phyloP scores from a whole-genome alignment of 768 basidiomycete genomes.

The Mycena filopes region DNA sequence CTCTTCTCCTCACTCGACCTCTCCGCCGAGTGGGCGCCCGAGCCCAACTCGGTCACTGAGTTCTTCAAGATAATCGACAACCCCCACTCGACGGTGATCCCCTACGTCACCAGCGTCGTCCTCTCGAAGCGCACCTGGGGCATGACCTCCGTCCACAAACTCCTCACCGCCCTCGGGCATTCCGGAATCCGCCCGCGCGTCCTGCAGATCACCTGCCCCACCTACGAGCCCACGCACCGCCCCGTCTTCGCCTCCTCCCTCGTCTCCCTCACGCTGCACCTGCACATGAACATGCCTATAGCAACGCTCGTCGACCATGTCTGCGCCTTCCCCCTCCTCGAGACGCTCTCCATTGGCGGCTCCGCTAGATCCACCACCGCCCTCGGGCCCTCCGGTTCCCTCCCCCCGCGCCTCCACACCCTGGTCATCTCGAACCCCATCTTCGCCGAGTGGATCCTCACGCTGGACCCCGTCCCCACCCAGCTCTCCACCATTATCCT shows the following conservation, averaged over 20 bases:
- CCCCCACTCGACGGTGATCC: conserved; percentile 2
- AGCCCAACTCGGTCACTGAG: conserved; percentile 21
- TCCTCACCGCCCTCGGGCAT: conserved; percentile 15
- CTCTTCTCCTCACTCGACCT: conserved; percentile 33
- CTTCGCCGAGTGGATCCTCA: conserved; percentile 8
- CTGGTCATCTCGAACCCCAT: conserved; percentile 13
- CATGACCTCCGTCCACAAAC: conserved; percentile 18
- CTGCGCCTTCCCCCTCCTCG: conserved; percentile 16
- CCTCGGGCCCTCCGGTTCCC: neutral
- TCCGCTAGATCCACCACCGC: conserved; percentile 8
- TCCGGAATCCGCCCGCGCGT: conserved; percentile 13
- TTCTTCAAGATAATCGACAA: conserved; percentile 11
- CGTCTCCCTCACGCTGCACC: conserved; percentile 8
- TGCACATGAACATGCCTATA: conserved; percentile 24
- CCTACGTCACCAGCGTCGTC: conserved; percentile 13
- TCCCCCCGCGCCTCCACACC: neutral
- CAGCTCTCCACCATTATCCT: conserved; percentile 11
- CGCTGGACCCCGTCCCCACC: neutral
- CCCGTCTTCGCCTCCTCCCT: conserved; percentile 18
- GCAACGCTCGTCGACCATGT: conserved; percentile 20
- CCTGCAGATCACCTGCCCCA: conserved; percentile 24
- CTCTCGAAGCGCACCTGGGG: conserved; percentile 25
- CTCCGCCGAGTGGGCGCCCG: conserved; percentile 28
- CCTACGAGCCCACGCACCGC: conserved; percentile 23
- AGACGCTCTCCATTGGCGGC: conserved; percentile 18